Base-by-base conservation (phyloP, 2,329 filamentous ascomycete species). In the Aspergillus sp. region DNA sequence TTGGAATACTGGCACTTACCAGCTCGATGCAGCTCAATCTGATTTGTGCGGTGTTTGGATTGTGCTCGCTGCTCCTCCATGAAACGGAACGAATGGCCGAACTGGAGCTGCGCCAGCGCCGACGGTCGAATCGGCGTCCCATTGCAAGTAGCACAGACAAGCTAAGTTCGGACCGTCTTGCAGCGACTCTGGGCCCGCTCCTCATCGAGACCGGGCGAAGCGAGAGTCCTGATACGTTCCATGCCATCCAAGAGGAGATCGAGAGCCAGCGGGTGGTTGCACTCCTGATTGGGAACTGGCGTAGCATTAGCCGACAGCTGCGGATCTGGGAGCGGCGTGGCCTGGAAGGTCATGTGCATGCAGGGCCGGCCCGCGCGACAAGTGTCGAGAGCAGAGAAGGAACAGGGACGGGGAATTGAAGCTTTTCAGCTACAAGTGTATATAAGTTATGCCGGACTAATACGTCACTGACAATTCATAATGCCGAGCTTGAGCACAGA, bases 11-110 rank as follows among this genome's bases (percentile, higher is more conserved):
- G 35, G 73, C 72, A 6, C 58, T 75, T 53, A 72, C 73, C 11
- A 69, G 63, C 44, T 68, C 74, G 37, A 71, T 75, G 68, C 73
- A 77, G 55, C 64, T 75, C 41, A 73, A 74, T 24, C 66, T 78
- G 21, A 72, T 77, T 55, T 77, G 74, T 55, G 71, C 71, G 1
- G 69, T 77, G 1, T 75, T 77, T 56, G 75, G 75, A 6, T 61
- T 77, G 12, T 68, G 75, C 45, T 60, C 68, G 15, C 58, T 69
- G 11, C 60, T 76, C 27, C 56, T 71, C 11, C 65, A 72, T 50
- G 68, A 71, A 55, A 67, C 65, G 3, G 62, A 64, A 17, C 64
- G 64, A 15, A 27, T 57, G 51, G 51, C 58, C 14, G 60, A 66
- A 45, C 57, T 63, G 23, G 63, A 68, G 41, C 45, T 55, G 40